These are phyloP conservation scores for Mollisiaceae sp. DNA, from an alignment of 2,329 filamentous ascomycete species.

Conservation along the genomic window DNA sequence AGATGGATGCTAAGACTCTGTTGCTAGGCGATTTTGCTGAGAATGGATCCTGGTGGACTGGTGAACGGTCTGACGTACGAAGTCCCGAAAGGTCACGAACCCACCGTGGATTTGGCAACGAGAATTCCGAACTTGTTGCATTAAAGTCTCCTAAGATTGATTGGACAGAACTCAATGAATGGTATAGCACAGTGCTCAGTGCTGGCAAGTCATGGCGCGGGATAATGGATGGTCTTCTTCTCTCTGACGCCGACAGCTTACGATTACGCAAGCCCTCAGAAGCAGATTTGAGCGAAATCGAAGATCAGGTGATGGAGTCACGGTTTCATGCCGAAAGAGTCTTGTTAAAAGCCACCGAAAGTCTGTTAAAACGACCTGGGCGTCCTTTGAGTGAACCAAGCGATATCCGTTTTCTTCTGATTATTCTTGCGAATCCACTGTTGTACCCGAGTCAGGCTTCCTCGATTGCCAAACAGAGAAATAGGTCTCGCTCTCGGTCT, in stretches of 20 bases:
- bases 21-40: constrained; percentile 78
- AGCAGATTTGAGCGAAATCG: constrained; percentile 48
- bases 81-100: constrained; percentile 43
- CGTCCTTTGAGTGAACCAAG: constrained; percentile 69
- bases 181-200: constrained; percentile 74
- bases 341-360: constrained; percentile 79
- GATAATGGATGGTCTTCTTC: constrained; percentile 59
- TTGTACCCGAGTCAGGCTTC: constrained; percentile 55
- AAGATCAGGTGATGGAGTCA: constrained; percentile 61
- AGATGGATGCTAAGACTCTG: constrained; percentile 76
- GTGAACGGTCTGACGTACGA: constrained; percentile 52
- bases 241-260: constrained; percentile 33
- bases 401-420: constrained; percentile 77
- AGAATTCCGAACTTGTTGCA: constrained; percentile 50
- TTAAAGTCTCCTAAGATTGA: constrained; percentile 72
- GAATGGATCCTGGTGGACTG: constrained; percentile 84
- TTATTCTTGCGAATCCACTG: constrained; percentile 80
- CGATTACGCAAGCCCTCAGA: constrained; percentile 32
- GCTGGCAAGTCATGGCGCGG: constrained; percentile 71
- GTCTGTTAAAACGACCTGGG: constrained; percentile 78
- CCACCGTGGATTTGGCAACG: constrained; percentile 37
- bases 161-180: constrained; percentile 73
- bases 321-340: constrained; percentile 72
- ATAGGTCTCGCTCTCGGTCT: constrained; percentile 34
- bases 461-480: constrained; percentile 21